These are phyloP conservation scores for Colletotrichum spaethianum DNA, from an alignment of 2,329 filamentous ascomycete species.

Conservation along the genomic window DNA sequence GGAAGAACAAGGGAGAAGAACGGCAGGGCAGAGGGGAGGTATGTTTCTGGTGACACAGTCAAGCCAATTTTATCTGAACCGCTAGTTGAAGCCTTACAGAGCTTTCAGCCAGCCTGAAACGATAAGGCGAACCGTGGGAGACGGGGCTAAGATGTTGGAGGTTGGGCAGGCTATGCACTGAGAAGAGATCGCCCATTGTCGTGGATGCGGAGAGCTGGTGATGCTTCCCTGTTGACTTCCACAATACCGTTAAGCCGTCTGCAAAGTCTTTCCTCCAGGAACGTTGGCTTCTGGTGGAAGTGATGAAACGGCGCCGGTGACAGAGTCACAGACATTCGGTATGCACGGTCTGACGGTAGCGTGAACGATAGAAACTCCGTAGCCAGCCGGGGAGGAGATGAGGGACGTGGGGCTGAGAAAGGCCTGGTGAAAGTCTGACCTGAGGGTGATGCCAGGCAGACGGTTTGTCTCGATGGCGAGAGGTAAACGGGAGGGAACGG, in stretches of 20 bases:
- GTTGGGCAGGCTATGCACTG: background rate
- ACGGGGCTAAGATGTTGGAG: background rate
- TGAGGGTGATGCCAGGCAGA: slow-evolving; percentile 2
- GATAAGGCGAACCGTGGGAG: slow-evolving; percentile 4
- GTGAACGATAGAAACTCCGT: background rate
- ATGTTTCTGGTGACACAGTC: slow-evolving; percentile 15
- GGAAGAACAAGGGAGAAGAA: background rate
- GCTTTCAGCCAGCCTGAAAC: slow-evolving; percentile 6
- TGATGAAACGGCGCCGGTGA: slow-evolving; percentile 26
- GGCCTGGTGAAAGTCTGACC: background rate
- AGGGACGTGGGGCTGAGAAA: background rate
- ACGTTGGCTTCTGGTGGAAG: background rate
- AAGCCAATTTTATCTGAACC: slow-evolving; percentile 15
- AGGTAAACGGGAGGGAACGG: slow-evolving; percentile 9
- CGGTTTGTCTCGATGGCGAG: background rate
- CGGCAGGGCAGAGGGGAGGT: background rate
- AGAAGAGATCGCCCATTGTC: slow-evolving; percentile 6
- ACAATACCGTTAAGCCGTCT: too few species aligned
- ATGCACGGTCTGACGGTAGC: slow-evolving; percentile 12
- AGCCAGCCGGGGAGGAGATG: background rate
- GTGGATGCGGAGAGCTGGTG: slow-evolving; percentile 7
- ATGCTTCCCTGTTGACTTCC: background rate
- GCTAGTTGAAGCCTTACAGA: background rate
- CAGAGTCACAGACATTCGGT: slow-evolving; percentile 14
- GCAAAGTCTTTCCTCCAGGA: background rate